Evolutionary conservation across 192 early-diverging fungal genomes (phyloP).

Genomic region (Gamsiella multidivaricata): DNA sequence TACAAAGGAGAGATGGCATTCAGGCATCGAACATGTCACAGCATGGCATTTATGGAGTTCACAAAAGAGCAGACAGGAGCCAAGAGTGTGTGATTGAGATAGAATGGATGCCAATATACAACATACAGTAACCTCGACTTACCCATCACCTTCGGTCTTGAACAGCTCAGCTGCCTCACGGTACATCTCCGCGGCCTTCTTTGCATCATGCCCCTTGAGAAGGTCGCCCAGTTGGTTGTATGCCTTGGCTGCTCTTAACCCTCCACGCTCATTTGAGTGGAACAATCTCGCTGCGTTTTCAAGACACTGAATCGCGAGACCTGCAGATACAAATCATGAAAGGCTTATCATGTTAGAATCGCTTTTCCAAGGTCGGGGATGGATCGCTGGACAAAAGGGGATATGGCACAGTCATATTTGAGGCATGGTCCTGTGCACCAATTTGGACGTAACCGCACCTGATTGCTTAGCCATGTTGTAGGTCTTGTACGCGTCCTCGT

Average conservation of each 20-base stretch:
- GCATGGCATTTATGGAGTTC: no score
- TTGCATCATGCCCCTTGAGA: conserved; percentile 22
- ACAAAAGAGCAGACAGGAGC: no score
- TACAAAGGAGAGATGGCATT: background rate
- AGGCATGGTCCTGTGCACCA: no score
- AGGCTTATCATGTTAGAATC: background rate
- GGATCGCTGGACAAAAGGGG: no score
- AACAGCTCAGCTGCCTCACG: conserved; percentile 47
- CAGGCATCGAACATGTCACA: background rate
- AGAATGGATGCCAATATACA: no score
- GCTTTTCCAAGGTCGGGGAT: no score
- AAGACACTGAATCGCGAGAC: conserved; percentile 36
- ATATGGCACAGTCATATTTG: no score
- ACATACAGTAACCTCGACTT: no score
- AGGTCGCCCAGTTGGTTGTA: conserved; percentile 32
- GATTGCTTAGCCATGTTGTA: conserved; percentile 50
- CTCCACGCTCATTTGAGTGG: conserved; percentile 43
- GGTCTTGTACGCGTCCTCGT: conserved; percentile 56
- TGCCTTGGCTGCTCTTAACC: conserved; percentile 27
- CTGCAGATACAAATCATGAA: background rate
- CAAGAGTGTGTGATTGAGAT: no score
- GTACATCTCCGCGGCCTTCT: conserved; percentile 30
- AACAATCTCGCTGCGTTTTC: conserved; percentile 40
- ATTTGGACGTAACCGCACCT: no score
- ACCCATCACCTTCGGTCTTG: conserved; percentile 53